Evolutionary conservation across 1,284 basidiomycete species (phyloP), one percentile per base, ranked within the genome.

Genomic region (Sporisorium reilianum): DNA sequence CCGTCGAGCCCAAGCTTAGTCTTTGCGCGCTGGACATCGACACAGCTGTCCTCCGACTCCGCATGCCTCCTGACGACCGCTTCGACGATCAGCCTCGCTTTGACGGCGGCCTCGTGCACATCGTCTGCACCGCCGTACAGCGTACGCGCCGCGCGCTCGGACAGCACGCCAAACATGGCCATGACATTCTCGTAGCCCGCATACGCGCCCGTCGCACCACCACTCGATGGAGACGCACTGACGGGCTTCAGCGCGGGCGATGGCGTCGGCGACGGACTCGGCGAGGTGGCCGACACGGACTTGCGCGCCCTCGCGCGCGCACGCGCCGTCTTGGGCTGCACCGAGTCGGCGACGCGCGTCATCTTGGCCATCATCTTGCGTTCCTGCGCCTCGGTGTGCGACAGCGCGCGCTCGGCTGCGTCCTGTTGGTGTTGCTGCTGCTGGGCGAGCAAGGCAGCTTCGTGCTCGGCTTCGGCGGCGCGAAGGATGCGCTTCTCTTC

Each of bases 341-440:
- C 22, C 3, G 63, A 53, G 23, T 75, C 72, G 11, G 72, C 72
- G 5, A 75, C 66, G 10, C 63, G 63, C 22, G 63, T 66, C 72
- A 75, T 75, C 52, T 75, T 75, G 42, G 66, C 65, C 71, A 66
- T 70, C 56, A 66, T 61, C 30, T 41, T 60, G 38, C 63, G 55
- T 20, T 58, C 66, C 23, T 67, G 53, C 10, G 54, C 55, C 36
- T 65, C 54, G n/a, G 58, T 64, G 23, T 60, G 56, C 20, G 48
- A 48, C 0, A 54, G 52, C 10, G 59, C 64, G 28, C 55, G 12
- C 11, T 63, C 62, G 12, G 63, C 61, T 12, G 55, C 53, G 7
- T 54, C 51, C 18, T 64, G 52, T 38, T 59, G 60, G 8, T 30
- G 45, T 46, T 25, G 58, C 60, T 5, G 40, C 54, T 14, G 40